Evolutionary conservation across 768 basidiomycete genomes (phyloP), one percentile per base, ranked within the genome.

Genomic region (Boletales sp.): DNA sequence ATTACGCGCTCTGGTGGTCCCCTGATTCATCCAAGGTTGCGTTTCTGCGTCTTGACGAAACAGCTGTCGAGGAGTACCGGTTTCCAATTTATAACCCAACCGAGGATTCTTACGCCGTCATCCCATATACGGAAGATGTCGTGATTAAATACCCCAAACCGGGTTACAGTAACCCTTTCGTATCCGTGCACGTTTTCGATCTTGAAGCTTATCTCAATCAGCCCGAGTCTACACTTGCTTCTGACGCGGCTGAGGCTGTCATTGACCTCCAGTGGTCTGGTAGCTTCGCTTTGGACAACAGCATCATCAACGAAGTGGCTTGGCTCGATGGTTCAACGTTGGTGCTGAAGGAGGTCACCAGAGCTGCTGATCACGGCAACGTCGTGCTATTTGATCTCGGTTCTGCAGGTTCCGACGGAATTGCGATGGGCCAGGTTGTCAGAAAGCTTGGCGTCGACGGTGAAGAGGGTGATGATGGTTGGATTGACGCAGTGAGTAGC

Each of bases 81-180:
- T 91, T 90, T 71, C 93, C 94, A 2, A 77, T 97, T 39, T 99
- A 95, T 71, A 97, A 97, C 60, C 91, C 92, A 14, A 83, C 85
- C 0, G 74, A 79, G 1, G 77, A 92, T 63, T 72, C 83, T 42
- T 74, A 82, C 60, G 72, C 78, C 27, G 84, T 92, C 27, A 73
- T 87, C 35, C 92, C 92, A 30, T 97, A 95, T 67, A 86, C 89
- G 15, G 63, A 67, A 40, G 69, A 75, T 31, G 70, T 74, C 27
- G 79, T 80, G 35, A 83, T 93, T 66, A 76, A 77, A 55, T 95
- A 95, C 62, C 92, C 92, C 11, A 95, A 95, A 60, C 92, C 91
- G 14, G 91, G 92, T 17, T 91, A 86, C 67, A 73, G 81, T 40
- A 99, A 98, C 64, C 97, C 97, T 8, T 70, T 90, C 29, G 93